Evolutionary conservation across 1,284 basidiomycete genomes (phyloP).

Genomic region (Trametes sp.): DNA sequence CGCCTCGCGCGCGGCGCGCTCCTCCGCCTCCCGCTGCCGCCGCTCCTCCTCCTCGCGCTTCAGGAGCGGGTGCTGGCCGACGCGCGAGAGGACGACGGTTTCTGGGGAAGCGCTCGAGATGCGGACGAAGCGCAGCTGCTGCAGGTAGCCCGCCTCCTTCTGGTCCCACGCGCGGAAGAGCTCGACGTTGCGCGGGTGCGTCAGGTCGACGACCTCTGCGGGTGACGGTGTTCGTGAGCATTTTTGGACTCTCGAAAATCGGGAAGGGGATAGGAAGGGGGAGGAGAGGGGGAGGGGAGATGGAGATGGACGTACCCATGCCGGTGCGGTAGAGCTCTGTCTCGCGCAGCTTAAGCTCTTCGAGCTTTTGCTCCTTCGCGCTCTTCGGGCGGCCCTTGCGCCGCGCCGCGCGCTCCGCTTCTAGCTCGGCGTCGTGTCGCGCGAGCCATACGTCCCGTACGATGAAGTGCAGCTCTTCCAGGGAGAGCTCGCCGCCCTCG

Average conservation of each 20-base stretch:
- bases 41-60: constrained; percentile 31
- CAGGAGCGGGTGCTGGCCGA: constrained; percentile 62
- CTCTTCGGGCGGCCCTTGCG: constrained; percentile 84
- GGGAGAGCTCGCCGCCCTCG: constrained; percentile 61
- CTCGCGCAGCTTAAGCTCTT: constrained; percentile 77
- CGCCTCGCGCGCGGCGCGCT: neutral
- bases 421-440: constrained; percentile 74
- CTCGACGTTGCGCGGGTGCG: constrained; percentile 73
- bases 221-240: too few relatives aligned
- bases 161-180: constrained; percentile 84
- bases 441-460: constrained; percentile 78
- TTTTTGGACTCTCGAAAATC: too few relatives aligned
- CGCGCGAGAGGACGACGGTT: constrained; percentile 57
- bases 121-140: constrained; percentile 79
- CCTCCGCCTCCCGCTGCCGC: constrained; percentile 5
- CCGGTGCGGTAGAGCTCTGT: constrained; percentile 82
- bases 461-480: constrained; percentile 74
- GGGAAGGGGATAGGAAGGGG: too few relatives aligned
- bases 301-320: constrained; percentile 60
- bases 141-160: constrained; percentile 74
- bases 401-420: constrained; percentile 66
- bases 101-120: constrained; percentile 66
- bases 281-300: too few relatives aligned
- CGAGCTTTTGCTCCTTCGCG: constrained; percentile 72
- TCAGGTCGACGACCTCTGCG: constrained; percentile 86